Percentiles rank a stretch among this genome's conserved stretches.
These are phyloP conservation scores for Paramarasmius palmivorus DNA, from an alignment of 1,284 basidiomycete species.

Conservation along the genomic window DNA sequence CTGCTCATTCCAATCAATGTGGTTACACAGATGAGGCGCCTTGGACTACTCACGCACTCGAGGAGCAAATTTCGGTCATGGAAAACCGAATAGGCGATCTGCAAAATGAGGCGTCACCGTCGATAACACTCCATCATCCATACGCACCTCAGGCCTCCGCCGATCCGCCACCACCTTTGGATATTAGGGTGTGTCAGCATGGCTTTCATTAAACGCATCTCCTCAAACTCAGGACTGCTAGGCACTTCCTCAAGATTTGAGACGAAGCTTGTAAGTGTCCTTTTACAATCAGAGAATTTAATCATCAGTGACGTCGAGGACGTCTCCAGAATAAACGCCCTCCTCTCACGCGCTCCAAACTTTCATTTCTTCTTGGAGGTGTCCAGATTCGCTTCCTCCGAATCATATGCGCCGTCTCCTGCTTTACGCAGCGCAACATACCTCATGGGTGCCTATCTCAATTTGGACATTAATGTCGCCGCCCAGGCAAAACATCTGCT, in stretches of 20 bases:
- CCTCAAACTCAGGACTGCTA: too few relatives aligned
- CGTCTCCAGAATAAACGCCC: not conserved
- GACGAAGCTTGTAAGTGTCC: not conserved
- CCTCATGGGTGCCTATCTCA: slow-evolving; percentile 7
- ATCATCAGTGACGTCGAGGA: not conserved
- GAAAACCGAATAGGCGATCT: not conserved
- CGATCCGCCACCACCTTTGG: not conserved
- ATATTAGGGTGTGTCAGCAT: not conserved
- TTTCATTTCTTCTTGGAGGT: not conserved
- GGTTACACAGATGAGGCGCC: not conserved
- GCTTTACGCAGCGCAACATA: slow-evolving; percentile 1
- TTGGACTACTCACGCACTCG: not conserved
- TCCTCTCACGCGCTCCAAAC: not conserved
- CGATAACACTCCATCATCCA: not conserved
- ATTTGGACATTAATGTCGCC: not conserved
- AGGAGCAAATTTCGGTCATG: not conserved
- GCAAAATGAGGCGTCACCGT: not conserved
- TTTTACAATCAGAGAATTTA: not conserved
- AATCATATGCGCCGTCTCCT: not conserved
- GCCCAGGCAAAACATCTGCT: not conserved
- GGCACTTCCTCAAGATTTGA: not conserved
- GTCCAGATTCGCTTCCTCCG: not conserved
- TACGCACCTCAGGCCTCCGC: not conserved
- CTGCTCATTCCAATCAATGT: not conserved
- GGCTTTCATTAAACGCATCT: too few relatives aligned